Evolutionary conservation across 192 early-diverging fungal genomes (phyloP), one percentile per base, ranked within the genome.

Genomic region (Gonapodya sp.): DNA sequence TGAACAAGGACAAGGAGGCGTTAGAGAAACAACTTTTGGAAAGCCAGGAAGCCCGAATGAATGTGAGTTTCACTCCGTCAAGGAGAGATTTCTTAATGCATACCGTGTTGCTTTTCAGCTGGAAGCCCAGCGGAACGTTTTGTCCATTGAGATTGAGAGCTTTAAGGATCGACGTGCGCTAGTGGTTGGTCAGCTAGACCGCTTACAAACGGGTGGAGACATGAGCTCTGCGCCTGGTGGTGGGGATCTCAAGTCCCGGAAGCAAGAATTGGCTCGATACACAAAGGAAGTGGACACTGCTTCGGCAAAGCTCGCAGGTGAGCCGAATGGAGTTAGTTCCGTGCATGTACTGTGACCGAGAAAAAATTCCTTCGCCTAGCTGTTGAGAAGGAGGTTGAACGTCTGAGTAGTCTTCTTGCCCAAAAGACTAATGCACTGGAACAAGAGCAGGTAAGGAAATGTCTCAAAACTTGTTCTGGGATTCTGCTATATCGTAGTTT

Each of bases 81-180:
- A 64, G 46, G 46, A 16, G 46, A 16, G 36, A 77, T 34, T 35
- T n/a, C 18, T 34, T 73, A 36, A 16, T 82, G 18, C 35, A 0
- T 34, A 0, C n/a, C 46, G 72, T 81, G 36, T 46, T 73, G 78
- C 32, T 33, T 85, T 81, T 0, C 87, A 94, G 91, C 83, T 94
- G 36, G 95, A 95, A 80, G 84, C 88, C 14, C 86, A 89, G 2
- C 94, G 93, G 37, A 92, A 90, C 64, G 87, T 91, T 24, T 80
- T 96, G 14, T 91, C 94, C 81, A 92, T 91, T 83, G 91, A 93
- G 83, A 84, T 96, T 35, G 84, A 89, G 24, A 64, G 46, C 24
- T 24, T 64, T 16, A 64, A 64, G 24, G 46, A 64, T 64, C 46
- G 46, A 8, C 46, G 46, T 8, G 46, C 46, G 24, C 46, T 64